phyloP scores from a whole-genome alignment of 2,329 filamentous ascomycete genomes.

The Allantophomopsis lycopodina region DNA sequence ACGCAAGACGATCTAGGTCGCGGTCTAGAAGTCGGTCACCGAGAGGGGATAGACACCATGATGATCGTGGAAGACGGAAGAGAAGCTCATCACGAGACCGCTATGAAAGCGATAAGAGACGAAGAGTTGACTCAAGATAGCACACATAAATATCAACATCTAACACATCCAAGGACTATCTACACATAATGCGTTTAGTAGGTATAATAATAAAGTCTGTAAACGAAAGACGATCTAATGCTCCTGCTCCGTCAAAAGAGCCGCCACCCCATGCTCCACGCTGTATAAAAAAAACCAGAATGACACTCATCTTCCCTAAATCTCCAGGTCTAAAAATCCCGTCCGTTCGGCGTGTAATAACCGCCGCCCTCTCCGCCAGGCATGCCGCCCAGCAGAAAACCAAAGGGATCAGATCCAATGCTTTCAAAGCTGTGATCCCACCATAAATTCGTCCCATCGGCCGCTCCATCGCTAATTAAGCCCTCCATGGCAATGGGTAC shows the following conservation, averaged over 20 bases:
- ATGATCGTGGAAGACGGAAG: neutral
- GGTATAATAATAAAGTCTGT: too few species aligned
- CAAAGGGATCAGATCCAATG: neutral
- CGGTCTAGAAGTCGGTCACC: constrained; percentile 36
- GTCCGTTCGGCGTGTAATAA: neutral
- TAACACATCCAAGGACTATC: too few species aligned
- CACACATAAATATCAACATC: neutral
- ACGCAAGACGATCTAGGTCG: constrained; percentile 31
- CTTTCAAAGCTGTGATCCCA: neutral
- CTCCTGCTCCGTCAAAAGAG: too few species aligned
- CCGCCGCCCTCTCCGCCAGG: neutral
- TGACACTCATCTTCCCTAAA: too few species aligned
- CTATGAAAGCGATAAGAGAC: constrained; percentile 44
- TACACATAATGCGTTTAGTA: too few species aligned
- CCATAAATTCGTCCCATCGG: neutral
- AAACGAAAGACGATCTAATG: too few species aligned
- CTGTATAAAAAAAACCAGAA: too few species aligned
- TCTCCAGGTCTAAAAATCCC: neutral
- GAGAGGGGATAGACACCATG: constrained; percentile 9
- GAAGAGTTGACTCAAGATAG: constrained; percentile 32
- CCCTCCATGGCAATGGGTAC: neutral
- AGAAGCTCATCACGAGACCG: constrained; percentile 41
- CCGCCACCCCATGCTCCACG: too few species aligned
- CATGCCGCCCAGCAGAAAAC: neutral
- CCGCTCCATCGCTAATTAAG: neutral